Conservation (phyloP, 192 early-diverging fungal species). For the Podila horticola region DNA sequence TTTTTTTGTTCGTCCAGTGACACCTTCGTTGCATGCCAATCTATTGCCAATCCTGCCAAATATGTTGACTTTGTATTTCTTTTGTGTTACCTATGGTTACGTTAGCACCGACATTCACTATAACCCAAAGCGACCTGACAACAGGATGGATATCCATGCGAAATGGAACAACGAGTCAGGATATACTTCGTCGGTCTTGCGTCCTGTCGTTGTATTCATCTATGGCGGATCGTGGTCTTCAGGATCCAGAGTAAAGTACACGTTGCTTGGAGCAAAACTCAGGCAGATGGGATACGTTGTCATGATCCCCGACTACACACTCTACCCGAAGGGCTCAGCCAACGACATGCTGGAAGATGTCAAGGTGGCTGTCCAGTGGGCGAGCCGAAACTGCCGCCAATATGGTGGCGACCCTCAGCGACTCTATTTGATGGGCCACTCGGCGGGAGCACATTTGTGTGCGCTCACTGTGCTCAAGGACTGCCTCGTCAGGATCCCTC, state of each 20-base stretch:
- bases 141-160: constrained; percentile 31
- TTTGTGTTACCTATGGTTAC: neutral
- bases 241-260: constrained; percentile 53
- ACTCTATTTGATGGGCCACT: constrained; percentile 52
- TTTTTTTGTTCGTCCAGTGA: constrained; percentile 26
- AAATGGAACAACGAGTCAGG: constrained; percentile 2
- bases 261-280: constrained; percentile 51
- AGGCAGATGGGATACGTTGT: constrained; percentile 60
- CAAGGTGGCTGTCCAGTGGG: constrained; percentile 54
- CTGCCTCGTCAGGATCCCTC: neutral
- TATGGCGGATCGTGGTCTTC: constrained; percentile 63
- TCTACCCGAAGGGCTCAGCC: constrained; percentile 53
- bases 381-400: constrained; percentile 23
- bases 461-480: constrained; percentile 45
- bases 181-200: neutral
- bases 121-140: constrained; percentile 9
- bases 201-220: constrained; percentile 61
- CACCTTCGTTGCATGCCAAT: no score
- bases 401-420: constrained; percentile 46
- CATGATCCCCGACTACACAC: constrained; percentile 61
- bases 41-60: no score
- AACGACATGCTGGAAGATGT: constrained; percentile 48
- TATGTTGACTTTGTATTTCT: neutral
- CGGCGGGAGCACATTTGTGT: constrained; percentile 33
- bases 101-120: constrained; percentile 12